Percentiles rank a stretch among this genome's conserved stretches.
phyloP scores from a whole-genome alignment of 495 filamentous ascomycete genomes.

The Xanthoparmelia taractica region DNA sequence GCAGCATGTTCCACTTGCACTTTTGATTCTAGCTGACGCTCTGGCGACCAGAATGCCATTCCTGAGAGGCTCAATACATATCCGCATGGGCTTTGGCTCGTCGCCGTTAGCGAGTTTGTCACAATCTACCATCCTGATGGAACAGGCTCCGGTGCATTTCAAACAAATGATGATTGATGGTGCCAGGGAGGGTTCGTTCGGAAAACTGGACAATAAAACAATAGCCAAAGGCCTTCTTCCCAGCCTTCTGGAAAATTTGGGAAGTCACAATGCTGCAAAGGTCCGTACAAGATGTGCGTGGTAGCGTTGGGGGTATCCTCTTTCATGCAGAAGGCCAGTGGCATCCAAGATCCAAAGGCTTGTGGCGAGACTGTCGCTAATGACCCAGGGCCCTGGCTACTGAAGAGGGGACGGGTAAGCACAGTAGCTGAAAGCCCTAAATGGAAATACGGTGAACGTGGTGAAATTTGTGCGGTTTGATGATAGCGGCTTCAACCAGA shows the following conservation, averaged over 20 bases:
- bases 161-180: slow-evolving; percentile 1
- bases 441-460: background rate
- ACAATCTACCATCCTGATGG: background rate
- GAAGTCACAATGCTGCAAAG: background rate
- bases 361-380: background rate
- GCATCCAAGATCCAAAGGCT: background rate
- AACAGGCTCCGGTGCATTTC: background rate
- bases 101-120: background rate
- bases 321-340: background rate
- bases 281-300: background rate
- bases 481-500: background rate
- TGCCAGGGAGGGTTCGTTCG: background rate
- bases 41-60: background rate
- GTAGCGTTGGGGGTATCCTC: background rate
- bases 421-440: background rate
- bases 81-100: background rate
- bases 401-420: background rate
- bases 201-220: slow-evolving; percentile 2
- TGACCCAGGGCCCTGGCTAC: background rate
- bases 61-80: background rate
- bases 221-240: background rate
- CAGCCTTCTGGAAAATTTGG: background rate
- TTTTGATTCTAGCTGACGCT: background rate
- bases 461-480: background rate
- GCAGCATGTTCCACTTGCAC: background rate